phyloP scores from a whole-genome alignment of 1,284 basidiomycete genomes.

The Ceratobasidium sp. region DNA sequence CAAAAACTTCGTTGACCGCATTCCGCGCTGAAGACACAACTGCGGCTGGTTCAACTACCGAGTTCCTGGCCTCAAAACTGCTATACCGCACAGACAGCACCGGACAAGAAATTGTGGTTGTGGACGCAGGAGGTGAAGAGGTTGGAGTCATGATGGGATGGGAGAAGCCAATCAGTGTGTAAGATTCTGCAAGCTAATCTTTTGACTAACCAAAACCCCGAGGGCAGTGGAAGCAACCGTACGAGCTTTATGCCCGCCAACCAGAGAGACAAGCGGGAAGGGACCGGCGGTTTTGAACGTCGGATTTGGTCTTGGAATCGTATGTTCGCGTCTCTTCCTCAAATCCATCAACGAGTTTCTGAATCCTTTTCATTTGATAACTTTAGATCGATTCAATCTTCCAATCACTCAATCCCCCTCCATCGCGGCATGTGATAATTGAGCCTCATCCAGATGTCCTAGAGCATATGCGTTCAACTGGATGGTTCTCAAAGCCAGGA shows the following conservation, averaged over 20 bases:
- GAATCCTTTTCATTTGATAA: neutral
- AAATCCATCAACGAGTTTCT: neutral
- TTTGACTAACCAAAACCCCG: slow-evolving; percentile 3
- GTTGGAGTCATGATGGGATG: slow-evolving; percentile 97
- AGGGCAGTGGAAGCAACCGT: slow-evolving; percentile 64
- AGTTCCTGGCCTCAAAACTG: slow-evolving; percentile 79
- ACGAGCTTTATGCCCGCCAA: slow-evolving; percentile 64
- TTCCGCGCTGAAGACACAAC: slow-evolving; percentile 69
- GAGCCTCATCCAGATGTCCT: slow-evolving; percentile 96
- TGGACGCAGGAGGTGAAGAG: slow-evolving; percentile 76
- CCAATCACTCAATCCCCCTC: slow-evolving; percentile 70
- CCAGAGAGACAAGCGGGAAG: slow-evolving; percentile 53
- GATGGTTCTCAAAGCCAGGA: slow-evolving; percentile 82
- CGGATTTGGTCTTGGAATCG: slow-evolving; percentile 93
- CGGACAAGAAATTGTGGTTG: slow-evolving; percentile 83
- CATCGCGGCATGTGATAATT: slow-evolving; percentile 86
- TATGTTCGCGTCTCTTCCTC: slow-evolving; percentile 56
- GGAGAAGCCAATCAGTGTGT: slow-evolving; percentile 82
- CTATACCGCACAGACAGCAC: slow-evolving; percentile 75
- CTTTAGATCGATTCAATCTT: slow-evolving; percentile 83
- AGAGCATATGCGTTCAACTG: slow-evolving; percentile 71
- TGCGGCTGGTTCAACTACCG: slow-evolving; percentile 76
- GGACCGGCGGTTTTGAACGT: slow-evolving; percentile 85
- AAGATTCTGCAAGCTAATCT: no score
- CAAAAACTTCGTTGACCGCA: slow-evolving; percentile 61